Percentiles rank a stretch among this genome's conserved stretches.
These are phyloP conservation scores for Flagelloscypha sp. DNA, from an alignment of 768 basidiomycete species.

Conservation along the genomic window DNA sequence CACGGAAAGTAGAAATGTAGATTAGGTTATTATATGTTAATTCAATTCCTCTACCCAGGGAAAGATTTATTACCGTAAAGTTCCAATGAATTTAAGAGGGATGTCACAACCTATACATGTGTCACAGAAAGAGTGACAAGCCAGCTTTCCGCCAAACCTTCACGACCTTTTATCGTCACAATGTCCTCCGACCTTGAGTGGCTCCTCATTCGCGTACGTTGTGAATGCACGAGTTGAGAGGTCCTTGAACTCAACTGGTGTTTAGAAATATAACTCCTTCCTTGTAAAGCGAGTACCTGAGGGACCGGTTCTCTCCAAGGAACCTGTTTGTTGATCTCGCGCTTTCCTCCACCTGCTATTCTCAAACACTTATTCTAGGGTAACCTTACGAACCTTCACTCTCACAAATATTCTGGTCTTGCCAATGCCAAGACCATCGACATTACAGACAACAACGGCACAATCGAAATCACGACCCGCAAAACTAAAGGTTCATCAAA, in stretches of 20 bases:
- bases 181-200: conserved; percentile 92
- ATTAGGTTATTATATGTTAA: too few species aligned
- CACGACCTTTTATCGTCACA: too few species aligned
- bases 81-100: too few species aligned
- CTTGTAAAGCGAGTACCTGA: conserved; percentile 68
- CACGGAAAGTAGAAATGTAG: too few species aligned
- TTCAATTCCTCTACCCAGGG: too few species aligned
- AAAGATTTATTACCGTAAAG: too few species aligned
- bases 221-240: not conserved
- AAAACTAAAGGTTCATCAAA: conserved; percentile 52
- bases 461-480: conserved; percentile 51
- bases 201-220: conserved; percentile 80
- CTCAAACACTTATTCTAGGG: conserved; percentile 38
- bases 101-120: too few species aligned
- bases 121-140: too few species aligned
- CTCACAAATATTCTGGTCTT: conserved; percentile 87
- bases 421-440: conserved; percentile 77
- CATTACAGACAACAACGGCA: conserved; percentile 44
- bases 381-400: conserved; percentile 81
- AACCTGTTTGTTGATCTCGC: conserved; percentile 49
- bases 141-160: too few species aligned
- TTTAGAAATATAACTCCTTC: conserved; percentile 77
- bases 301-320: conserved; percentile 76
- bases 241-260: conserved; percentile 2
- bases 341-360: conserved; percentile 7